Conservation (phyloP, 1,139 yeast genomes). For the Suhomyces coccinellae region DNA sequence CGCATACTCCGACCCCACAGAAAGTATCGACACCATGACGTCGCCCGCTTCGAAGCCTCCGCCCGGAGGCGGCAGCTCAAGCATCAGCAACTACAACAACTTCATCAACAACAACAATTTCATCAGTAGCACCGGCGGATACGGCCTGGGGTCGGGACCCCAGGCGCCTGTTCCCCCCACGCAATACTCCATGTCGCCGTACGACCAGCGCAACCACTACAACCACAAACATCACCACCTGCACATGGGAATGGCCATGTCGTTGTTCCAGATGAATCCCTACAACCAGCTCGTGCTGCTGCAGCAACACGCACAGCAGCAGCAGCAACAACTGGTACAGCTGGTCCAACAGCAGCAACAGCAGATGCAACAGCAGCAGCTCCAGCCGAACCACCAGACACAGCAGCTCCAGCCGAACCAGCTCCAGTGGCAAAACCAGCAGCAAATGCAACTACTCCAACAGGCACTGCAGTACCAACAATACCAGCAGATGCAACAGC, state of each 20-base stretch:
- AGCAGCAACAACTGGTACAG: constrained; percentile 6
- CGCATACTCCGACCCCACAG: constrained; percentile 8
- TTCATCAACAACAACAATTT: constrained; percentile 19
- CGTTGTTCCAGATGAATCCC: constrained; percentile 11
- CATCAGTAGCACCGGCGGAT: constrained; percentile 11
- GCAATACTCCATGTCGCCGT: constrained; percentile 1
- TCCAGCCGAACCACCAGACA: constrained; percentile 2
- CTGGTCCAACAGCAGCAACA: constrained; percentile 6
- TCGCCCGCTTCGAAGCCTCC: constrained; percentile 10
- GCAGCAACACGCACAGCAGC: constrained; percentile 10
- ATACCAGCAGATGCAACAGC: constrained; percentile 4
- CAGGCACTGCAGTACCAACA: constrained; percentile 4
- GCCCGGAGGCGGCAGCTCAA: constrained; percentile 1
- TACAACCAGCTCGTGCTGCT: constrained; percentile 8
- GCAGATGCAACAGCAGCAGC: constrained; percentile 6
- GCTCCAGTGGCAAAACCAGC: constrained; percentile 7
- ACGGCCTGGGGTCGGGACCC: not conserved
- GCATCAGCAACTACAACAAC: constrained; percentile 14
- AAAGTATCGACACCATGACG: constrained; percentile 3
- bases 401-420: not conserved
- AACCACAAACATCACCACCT: constrained; percentile 12
- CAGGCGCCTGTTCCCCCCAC: not conserved
- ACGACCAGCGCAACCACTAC: constrained; percentile 16
- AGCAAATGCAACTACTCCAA: constrained; percentile 1
- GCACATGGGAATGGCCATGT: constrained; percentile 11